Conservation (phyloP, 352 stramenopile genomes). For the Globisporangium yorkense region DNA sequence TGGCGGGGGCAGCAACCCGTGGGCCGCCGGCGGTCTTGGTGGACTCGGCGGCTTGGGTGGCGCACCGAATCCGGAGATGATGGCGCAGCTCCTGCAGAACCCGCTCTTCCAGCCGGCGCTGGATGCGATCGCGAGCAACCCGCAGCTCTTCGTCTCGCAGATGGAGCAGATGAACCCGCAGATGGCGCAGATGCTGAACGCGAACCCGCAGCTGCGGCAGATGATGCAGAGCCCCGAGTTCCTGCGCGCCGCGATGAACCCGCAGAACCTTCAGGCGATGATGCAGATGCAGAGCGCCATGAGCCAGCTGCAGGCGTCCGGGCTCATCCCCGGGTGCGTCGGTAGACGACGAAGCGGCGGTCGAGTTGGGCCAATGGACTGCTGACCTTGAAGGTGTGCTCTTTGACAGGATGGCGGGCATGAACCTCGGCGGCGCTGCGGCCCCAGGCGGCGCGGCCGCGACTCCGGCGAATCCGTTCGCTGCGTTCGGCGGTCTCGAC, state of each 20-base stretch:
- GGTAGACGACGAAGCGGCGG: no score
- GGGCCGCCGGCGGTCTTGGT: conserved; percentile 8
- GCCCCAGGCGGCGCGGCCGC: conserved; percentile 8
- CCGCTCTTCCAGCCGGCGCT: conserved; percentile 83
- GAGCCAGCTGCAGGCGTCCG: conserved; percentile 69
- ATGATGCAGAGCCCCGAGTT: conserved; percentile 89
- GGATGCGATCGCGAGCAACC: conserved; percentile 78
- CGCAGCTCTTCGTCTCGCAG: conserved; percentile 68
- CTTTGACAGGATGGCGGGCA: conserved; percentile 34
- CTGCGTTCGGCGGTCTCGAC: conserved; percentile 26
- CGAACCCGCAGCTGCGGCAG: conserved; percentile 85
- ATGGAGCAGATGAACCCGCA: conserved; percentile 89
- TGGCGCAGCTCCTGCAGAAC: conserved; percentile 83
- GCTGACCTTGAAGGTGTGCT: background rate
- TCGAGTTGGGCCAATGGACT: no score
- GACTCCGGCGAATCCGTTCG: conserved; percentile 42
- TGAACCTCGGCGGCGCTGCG: conserved; percentile 28
- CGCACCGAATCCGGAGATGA: conserved; percentile 59
- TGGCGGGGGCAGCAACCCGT: conserved; percentile 2
- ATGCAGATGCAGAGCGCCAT: conserved; percentile 89
- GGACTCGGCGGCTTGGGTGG: conserved; percentile 9
- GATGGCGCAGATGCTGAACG: conserved; percentile 79
- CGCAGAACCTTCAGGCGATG: conserved; percentile 88
- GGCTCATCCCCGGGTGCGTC: conserved; percentile 62
- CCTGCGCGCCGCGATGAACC: conserved; percentile 82